A percentile compares a stretch with the other conserved stretches of the same genome.
Evolutionary conservation across 139 green algal genomes (phyloP).

Genomic region (Astrephomene gubernaculifera): DNA sequence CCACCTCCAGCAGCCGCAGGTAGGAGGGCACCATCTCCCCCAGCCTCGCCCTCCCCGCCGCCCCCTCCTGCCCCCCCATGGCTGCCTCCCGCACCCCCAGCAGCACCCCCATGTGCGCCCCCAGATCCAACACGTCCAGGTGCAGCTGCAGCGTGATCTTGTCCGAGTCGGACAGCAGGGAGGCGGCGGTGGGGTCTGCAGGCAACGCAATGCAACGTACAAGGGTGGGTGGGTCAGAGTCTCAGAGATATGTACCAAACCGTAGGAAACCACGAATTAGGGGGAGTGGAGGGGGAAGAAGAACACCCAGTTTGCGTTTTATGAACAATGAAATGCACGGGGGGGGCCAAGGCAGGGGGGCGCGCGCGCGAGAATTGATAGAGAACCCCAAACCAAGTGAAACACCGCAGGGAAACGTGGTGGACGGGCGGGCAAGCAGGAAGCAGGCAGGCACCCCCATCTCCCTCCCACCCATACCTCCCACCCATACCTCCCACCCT

Average conservation of each 20-base stretch:
- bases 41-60: background rate
- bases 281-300: no score
- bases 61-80: background rate
- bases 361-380: no score
- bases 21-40: slow-evolving; percentile 36
- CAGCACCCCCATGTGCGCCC: slow-evolving; percentile 61
- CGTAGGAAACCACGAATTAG: no score
- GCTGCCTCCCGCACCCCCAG: slow-evolving; percentile 28
- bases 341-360: background rate
- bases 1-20: slow-evolving; percentile 48
- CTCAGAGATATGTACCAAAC: no score
- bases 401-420: no score
- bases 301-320: no score
- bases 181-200: slow-evolving; percentile 21
- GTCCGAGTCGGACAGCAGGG: slow-evolving; percentile 84
- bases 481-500: background rate
- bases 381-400: no score
- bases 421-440: no score
- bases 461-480: background rate
- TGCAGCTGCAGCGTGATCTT: slow-evolving; percentile 90
- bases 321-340: background rate
- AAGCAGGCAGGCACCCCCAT: background rate
- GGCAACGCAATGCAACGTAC: no score
- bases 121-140: slow-evolving; percentile 83
- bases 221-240: no score